Evolutionary conservation across 805 yeast genomes (phyloP), one percentile per base, ranked within the genome.

Genomic region (Middelhovenomyces tepae): DNA sequence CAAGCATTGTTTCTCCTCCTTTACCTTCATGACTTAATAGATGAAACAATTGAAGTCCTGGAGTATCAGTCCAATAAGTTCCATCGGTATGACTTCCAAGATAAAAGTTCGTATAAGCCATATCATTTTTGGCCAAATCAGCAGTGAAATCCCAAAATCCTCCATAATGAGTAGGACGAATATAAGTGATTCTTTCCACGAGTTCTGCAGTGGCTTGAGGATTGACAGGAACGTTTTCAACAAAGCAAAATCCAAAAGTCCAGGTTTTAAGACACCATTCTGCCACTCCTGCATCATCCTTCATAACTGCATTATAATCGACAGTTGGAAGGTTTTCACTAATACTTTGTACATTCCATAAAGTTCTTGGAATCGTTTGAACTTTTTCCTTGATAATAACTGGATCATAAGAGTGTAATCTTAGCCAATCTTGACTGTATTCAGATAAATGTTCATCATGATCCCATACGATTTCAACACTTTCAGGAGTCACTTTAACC

Each of bases 81-180:
- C 85, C 85, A 51, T 78, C 85, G 2, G 84, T 77, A 46, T 78
- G 86, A 7, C 71, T 56, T 5, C 71, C 70, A 32, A 78, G 71
- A 40, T 73, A 78, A 35, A 76, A 61, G 46, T 75, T 74, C 10
- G 84, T 77, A 50, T 78, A 78, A 3, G 86, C 86, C 3, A 82
- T 75, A 47, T 78, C 86, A 37, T 72, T 70, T 57, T 71, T 74
- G 28, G 75, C 65, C 46, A 78, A 58, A 46, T 78, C 81, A 4
- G 81, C 66, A 7, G 85, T 78, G 53, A 78, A 78, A 49, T 76
- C 83, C 84, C 85, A 78, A 56, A 78, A 77, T 1, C 81, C 84
- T n/a, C 84, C 85, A 44, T 78, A 78, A 49, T 78, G 86, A 2
- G 86, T 78, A 16, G 75, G 75, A 26, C 80, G 60, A 31, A 76